Percentiles rank a stretch among this genome's conserved stretches.
Conservation (phyloP, 208 protist species). For the Trypanosoma platydactyli region DNA sequence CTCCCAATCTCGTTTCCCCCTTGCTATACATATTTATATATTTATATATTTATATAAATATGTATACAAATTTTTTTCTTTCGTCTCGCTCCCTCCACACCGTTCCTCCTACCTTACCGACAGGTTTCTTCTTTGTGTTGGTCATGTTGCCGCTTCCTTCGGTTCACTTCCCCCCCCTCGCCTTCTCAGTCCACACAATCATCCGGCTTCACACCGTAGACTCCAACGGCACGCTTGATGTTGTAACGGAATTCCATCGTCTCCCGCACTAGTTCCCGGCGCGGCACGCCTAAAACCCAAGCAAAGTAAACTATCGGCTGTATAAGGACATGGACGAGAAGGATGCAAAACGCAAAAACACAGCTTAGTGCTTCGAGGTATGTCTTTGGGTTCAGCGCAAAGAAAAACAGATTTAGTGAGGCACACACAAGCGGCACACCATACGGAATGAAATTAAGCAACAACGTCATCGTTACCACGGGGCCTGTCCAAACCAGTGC, state of each 20-base stretch:
- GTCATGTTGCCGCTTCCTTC: not conserved
- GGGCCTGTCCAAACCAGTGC: conserved; percentile 49
- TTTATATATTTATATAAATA: conserved; percentile 11
- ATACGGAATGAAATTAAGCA: conserved; percentile 19
- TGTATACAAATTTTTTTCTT: conserved; percentile 1
- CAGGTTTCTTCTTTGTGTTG: not conserved
- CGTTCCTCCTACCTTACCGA: not conserved
- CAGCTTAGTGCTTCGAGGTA: conserved; percentile 6
- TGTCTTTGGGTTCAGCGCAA: conserved; percentile 16
- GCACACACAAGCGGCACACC: conserved; percentile 21
- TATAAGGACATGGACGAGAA: conserved; percentile 12
- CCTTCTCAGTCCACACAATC: not conserved
- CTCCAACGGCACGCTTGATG: conserved; percentile 24
- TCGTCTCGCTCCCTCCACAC: too few relatives aligned
- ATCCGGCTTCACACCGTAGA: conserved; percentile 4
- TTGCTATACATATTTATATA: conserved; percentile 7
- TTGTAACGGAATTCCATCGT: conserved; percentile 28
- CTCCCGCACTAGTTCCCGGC: conserved; percentile 24
- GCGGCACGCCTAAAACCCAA: conserved; percentile 2
- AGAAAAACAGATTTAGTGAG: conserved; percentile 26
- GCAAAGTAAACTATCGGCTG: not conserved
- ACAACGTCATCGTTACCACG: conserved; percentile 31
- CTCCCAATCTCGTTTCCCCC: not conserved
- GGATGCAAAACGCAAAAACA: conserved; percentile 17
- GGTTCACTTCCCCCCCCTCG: not conserved